phyloP scores from a whole-genome alignment of 306 rosid species.

The Trifolium subterraneum region DNA sequence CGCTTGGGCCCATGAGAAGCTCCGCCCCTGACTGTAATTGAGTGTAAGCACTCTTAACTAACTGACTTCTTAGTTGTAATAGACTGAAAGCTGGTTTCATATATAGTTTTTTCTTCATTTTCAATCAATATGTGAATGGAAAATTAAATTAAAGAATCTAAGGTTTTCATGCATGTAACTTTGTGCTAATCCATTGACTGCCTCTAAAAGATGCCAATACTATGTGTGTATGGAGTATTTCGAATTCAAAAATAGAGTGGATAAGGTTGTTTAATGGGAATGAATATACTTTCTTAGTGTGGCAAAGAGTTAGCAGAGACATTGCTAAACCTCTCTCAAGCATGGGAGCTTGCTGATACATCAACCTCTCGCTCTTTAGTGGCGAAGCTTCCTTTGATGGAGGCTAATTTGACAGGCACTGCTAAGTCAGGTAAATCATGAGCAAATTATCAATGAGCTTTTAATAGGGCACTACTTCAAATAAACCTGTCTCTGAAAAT shows the following conservation, averaged over 20 bases:
- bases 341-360: conserved; percentile 89
- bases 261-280: conserved; percentile 29
- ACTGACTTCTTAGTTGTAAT: not conserved
- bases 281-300: conserved; percentile 57
- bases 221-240: not conserved
- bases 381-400: conserved; percentile 69
- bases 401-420: conserved; percentile 57
- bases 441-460: conserved; percentile 26
- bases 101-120: conserved; percentile 23
- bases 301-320: conserved; percentile 86
- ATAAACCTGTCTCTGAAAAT: not conserved
- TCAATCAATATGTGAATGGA: conserved; percentile 4
- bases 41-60: no score
- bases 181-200: conserved; percentile 4
- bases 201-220: conserved; percentile 21
- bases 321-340: conserved; percentile 80
- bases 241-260: conserved; percentile 6
- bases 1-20: no score
- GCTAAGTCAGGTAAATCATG: conserved; percentile 75
- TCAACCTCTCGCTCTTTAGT: conserved; percentile 69
- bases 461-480: conserved; percentile 34
- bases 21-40: no score
- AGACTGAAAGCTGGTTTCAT: no score
- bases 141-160: conserved; percentile 23
- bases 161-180: not conserved